Conservation (phyloP, 495 filamentous ascomycete species). For the Neurospora sp. region DNA sequence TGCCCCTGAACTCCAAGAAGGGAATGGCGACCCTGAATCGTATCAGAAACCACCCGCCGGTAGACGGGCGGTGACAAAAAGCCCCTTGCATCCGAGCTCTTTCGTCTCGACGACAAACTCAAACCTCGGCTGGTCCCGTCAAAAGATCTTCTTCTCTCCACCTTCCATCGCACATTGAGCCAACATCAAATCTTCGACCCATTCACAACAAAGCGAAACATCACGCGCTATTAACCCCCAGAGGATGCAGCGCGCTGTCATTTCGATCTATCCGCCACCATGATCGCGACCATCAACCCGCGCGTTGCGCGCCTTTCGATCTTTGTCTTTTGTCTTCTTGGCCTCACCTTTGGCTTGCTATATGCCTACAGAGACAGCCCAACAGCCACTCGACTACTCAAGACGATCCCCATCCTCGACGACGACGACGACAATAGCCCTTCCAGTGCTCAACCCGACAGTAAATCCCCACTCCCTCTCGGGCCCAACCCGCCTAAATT, state of each 20-base stretch:
- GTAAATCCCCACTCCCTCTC: conserved; percentile 6
- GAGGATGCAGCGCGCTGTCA: not conserved
- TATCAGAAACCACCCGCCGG: not conserved
- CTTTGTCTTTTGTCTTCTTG: conserved; percentile 1
- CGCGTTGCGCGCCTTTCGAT: not conserved
- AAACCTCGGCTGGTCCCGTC: not conserved
- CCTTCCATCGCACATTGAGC: not conserved
- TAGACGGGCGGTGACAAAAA: not conserved
- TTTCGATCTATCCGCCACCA: not conserved
- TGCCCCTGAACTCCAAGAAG: not conserved
- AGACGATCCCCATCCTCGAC: conserved; percentile 15
- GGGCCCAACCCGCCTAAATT: conserved; percentile 17
- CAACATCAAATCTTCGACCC: not conserved
- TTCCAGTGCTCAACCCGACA: conserved; percentile 5
- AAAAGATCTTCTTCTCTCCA: not conserved
- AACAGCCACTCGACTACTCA: conserved; percentile 12
- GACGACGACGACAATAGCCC: conserved; percentile 6
- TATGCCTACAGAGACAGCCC: conserved; percentile 11
- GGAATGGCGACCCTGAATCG: not conserved
- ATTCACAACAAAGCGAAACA: not conserved
- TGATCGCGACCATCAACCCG: not conserved
- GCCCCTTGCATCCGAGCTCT: not conserved
- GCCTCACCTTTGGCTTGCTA: conserved; percentile 15
- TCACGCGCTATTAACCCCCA: not conserved
- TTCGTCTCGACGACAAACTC: not conserved